Evolutionary conservation across 169 alveolate species (phyloP).

Genomic region (Miamiensis avidus): DNA sequence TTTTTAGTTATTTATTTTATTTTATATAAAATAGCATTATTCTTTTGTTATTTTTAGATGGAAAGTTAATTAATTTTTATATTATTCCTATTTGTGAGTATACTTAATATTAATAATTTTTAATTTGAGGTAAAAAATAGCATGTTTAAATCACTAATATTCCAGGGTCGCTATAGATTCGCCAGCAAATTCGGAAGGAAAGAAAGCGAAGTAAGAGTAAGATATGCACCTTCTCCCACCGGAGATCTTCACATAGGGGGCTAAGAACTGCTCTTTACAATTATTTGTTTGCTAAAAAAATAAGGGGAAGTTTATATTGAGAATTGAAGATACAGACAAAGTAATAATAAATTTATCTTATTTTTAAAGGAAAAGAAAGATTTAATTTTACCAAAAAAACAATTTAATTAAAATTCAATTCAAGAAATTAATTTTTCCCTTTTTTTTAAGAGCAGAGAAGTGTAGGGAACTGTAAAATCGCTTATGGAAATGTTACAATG

Average conservation of each 20-base stretch:
- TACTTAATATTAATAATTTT: too few species aligned
- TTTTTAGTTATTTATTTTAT: too few species aligned
- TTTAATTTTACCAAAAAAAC: not conserved
- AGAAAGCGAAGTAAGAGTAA: constrained; percentile 48
- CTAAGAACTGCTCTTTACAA: constrained; percentile 68
- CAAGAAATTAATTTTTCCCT: not conserved
- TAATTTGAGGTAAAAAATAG: too few species aligned
- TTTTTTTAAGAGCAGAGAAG: constrained; percentile 35
- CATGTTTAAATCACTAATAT: too few species aligned
- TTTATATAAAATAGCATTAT: too few species aligned
- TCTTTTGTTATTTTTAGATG: too few species aligned
- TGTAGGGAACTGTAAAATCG: constrained; percentile 39
- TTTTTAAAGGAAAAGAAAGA: not conserved
- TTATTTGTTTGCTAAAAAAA: constrained; percentile 60
- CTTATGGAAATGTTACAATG: constrained; percentile 40
- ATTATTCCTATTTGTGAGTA: too few species aligned
- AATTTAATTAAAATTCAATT: not conserved
- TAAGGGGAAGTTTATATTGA: constrained; percentile 56
- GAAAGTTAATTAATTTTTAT: too few species aligned
- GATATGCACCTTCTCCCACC: constrained; percentile 63
- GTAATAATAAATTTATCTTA: not conserved
- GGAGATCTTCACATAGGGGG: constrained; percentile 63
- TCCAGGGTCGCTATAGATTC: too few species aligned
- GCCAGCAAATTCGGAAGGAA: too few species aligned
- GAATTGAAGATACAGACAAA: constrained; percentile 71